phyloP scores from a whole-genome alignment of 257 asterid species.

The Fraxinus quadrangulata region DNA sequence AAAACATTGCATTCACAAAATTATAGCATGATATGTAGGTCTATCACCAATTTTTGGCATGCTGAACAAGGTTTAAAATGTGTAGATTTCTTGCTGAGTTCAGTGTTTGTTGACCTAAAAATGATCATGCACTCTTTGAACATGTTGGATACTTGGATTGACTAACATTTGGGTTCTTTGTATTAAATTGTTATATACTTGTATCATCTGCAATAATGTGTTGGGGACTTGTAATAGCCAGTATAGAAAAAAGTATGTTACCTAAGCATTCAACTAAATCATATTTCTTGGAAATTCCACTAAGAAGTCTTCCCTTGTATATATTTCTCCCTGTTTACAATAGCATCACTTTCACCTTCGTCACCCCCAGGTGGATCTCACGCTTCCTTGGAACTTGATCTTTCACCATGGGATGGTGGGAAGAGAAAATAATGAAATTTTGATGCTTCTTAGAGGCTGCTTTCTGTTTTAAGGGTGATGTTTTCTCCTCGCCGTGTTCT shows the following conservation, averaged over 20 bases:
- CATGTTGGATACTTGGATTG: not conserved
- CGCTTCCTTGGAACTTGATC: not conserved
- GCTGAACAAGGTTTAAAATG: not conserved
- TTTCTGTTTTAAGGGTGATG: not conserved
- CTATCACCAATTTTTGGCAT: not conserved
- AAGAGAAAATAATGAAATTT: not conserved
- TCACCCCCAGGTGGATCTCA: not conserved
- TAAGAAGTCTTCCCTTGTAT: not conserved
- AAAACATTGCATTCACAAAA: not conserved
- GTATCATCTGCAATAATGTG: not conserved
- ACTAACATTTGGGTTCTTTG: not conserved
- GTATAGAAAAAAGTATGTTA: not conserved
- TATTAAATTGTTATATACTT: not conserved
- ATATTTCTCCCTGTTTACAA: not conserved
- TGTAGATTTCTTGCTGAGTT: not conserved
- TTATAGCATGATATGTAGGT: not conserved
- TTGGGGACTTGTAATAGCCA: not conserved
- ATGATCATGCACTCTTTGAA: not conserved
- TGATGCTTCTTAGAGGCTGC: not conserved
- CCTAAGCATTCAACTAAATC: slow-evolving; percentile 1
- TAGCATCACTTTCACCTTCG: slow-evolving; percentile 3
- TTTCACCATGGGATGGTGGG: not conserved
- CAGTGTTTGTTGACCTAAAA: not conserved
- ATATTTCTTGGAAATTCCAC: not conserved
- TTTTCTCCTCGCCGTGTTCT: not conserved